Evolutionary conservation across 2,329 filamentous ascomycete species (phyloP).

Genomic region (Penicillium griseofulvum): DNA sequence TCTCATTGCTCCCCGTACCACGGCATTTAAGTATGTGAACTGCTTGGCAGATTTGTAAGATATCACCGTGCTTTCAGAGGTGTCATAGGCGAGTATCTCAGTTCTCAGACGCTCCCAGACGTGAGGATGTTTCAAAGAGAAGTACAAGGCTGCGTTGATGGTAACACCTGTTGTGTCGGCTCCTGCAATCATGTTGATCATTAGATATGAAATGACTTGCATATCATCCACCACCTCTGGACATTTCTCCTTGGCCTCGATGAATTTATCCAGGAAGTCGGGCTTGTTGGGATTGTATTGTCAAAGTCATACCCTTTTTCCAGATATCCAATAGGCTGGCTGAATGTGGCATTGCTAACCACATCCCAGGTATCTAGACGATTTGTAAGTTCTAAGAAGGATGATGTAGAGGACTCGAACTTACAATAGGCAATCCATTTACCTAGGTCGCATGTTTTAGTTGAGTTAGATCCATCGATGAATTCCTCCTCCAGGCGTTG

Average conservation of each 20-base stretch:
- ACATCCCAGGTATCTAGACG: constrained; percentile 26
- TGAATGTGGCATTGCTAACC: constrained; percentile 28
- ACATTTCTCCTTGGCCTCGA: constrained; percentile 36
- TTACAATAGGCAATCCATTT: constrained; percentile 45
- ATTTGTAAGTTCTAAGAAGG: background rate
- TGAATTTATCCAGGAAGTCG: constrained; percentile 44
- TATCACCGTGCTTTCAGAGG: constrained; percentile 2
- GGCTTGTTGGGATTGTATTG: constrained; percentile 12
- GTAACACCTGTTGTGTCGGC: constrained; percentile 39
- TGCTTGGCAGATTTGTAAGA: constrained; percentile 17
- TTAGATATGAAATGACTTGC: constrained; percentile 37
- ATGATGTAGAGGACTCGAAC: background rate
- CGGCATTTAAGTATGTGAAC: constrained; percentile 49
- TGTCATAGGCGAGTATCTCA: constrained; percentile 10
- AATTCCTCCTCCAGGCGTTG: constrained; percentile 35
- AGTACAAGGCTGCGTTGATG: constrained; percentile 28
- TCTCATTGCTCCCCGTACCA: constrained; percentile 52
- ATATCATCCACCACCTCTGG: constrained; percentile 37
- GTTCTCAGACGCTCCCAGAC: constrained; percentile 13
- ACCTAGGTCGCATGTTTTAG: constrained; percentile 37
- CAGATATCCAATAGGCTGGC: constrained; percentile 26
- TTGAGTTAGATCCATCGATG: constrained; percentile 23
- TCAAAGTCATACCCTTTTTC: constrained; percentile 27
- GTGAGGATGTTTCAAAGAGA: constrained; percentile 16
- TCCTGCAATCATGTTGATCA: constrained; percentile 36